Conservation (phyloP, 2,329 filamentous ascomycete genomes). For the Coniella lustricola region DNA sequence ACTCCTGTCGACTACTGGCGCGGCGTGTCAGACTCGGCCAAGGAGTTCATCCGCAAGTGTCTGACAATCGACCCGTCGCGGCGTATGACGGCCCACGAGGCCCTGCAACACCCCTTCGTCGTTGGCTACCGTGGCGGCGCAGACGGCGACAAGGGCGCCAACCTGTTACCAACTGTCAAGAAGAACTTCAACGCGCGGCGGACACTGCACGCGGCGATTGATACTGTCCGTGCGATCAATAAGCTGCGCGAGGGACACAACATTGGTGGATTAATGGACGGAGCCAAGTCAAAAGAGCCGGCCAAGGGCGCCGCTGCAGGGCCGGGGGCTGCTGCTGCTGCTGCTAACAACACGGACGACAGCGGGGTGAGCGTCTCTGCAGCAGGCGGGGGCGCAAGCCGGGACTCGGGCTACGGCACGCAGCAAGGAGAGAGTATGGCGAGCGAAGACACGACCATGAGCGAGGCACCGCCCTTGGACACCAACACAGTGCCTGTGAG, state of each 20-base stretch:
- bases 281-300: slow-evolving; percentile 46
- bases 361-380: slow-evolving; percentile 30
- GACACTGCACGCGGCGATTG: slow-evolving; percentile 63
- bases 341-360: slow-evolving; percentile 32
- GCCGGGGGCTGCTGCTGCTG: background rate
- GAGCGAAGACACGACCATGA: slow-evolving; percentile 41
- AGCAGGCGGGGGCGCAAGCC: slow-evolving; percentile 19
- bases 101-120: slow-evolving; percentile 60
- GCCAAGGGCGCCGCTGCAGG: slow-evolving; percentile 22
- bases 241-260: slow-evolving; percentile 57
- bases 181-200: slow-evolving; percentile 68
- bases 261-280: slow-evolving; percentile 52
- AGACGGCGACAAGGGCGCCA: slow-evolving; percentile 44
- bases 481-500: slow-evolving; percentile 37
- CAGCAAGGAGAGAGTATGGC: slow-evolving; percentile 24
- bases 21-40: slow-evolving; percentile 75
- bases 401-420: slow-evolving; percentile 45
- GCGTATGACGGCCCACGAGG: slow-evolving; percentile 86
- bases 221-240: slow-evolving; percentile 65
- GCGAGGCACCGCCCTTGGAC: slow-evolving; percentile 30
- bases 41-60: slow-evolving; percentile 88
- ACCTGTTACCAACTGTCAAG: slow-evolving; percentile 62
- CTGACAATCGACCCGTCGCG: slow-evolving; percentile 81
- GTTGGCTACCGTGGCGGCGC: slow-evolving; percentile 41
- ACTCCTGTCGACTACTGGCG: slow-evolving; percentile 95